phyloP scores from a whole-genome alignment of 192 early-diverging fungal species.

The Coemansia sp. region DNA sequence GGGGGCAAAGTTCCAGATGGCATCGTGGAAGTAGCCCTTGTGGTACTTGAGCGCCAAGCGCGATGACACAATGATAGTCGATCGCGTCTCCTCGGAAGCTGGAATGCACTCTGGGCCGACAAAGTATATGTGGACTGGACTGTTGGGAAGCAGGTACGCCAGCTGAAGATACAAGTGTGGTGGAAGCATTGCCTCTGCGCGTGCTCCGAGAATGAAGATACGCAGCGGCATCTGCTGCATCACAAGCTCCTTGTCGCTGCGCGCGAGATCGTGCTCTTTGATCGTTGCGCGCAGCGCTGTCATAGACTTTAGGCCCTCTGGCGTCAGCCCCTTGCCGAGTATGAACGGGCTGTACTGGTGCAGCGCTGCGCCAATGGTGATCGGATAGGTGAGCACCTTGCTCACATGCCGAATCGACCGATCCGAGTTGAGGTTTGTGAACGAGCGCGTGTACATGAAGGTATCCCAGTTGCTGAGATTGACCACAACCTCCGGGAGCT shows the following conservation, averaged over 20 bases:
- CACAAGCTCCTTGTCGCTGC: slow-evolving; percentile 55
- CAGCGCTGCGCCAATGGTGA: slow-evolving; percentile 71
- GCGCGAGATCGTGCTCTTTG: slow-evolving; percentile 54
- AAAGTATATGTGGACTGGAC: slow-evolving; percentile 77
- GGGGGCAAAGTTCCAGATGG: slow-evolving; percentile 58
- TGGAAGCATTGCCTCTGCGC: slow-evolving; percentile 75
- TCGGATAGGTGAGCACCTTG: slow-evolving; percentile 76
- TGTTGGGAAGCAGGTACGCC: slow-evolving; percentile 69
- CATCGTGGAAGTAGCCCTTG: slow-evolving; percentile 65
- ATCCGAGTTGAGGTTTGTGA: slow-evolving; percentile 68
- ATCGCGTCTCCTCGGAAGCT: slow-evolving; percentile 55
- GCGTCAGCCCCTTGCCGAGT: slow-evolving; percentile 63
- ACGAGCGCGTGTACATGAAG: slow-evolving; percentile 76
- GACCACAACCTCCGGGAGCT: slow-evolving; percentile 71
- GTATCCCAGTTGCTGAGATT: slow-evolving; percentile 79
- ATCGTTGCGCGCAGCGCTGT: slow-evolving; percentile 59
- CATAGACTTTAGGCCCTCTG: slow-evolving; percentile 73
- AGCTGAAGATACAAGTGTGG: slow-evolving; percentile 73
- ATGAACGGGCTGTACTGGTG: slow-evolving; percentile 74
- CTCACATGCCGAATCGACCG: slow-evolving; percentile 78
- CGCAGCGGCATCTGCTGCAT: slow-evolving; percentile 63
- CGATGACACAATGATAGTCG: slow-evolving; percentile 51
- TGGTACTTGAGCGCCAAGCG: slow-evolving; percentile 70
- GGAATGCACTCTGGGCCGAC: slow-evolving; percentile 73
- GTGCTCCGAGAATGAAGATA: slow-evolving; percentile 69